Base-by-base conservation (phyloP, 2,329 filamentous ascomycete genomes). In the Knufia petricola region DNA sequence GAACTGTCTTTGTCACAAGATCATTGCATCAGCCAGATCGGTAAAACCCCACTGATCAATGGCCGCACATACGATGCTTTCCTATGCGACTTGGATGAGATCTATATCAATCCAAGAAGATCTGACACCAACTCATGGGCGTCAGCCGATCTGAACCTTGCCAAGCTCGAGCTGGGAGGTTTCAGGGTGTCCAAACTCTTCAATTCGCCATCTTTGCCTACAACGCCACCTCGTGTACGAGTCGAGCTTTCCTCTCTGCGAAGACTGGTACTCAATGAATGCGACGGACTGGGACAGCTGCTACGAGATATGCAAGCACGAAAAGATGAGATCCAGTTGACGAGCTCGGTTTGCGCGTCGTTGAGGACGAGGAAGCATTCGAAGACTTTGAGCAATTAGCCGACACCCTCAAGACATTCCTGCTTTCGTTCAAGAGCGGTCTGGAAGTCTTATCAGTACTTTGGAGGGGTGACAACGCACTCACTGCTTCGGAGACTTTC, bases 11-110 rank as follows among this genome's bases (percentile, higher is more conserved):
- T 46, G 10, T 46, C 30, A 4, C 43, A 46, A 46, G 43, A 46
- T 23, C 43, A 46, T 24, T 46, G 43, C 17, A 23, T 46, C 17
- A 46, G 43, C 30, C 43, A 46, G 19, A 26, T 46, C 12, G 43
- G 43, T 3, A 46, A 36, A 31, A 46, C 43, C 3, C 43, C 43
- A 4, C 13, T 46, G 19, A 46, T 46, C 19, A 46, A 46, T 37
- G 43, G 43, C 10, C 28, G 43, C 19, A 19, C 10, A n/a, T 36
- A 36, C 20, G n/a, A 36, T n/a, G 43, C 32, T 46, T 21, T 36
- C 19, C 12, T 46, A 3, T 46, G 43, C 17, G 24, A 19, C 8
- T 30, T 46, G 10, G 31, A 46, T 15, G 43, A 46, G 30, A 12
- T 46, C 19, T 46, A 46, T 30, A 36, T 30, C 17, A 13, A 46